Conservation (phyloP, 306 rosid genomes). For the Castanea mollissima region DNA sequence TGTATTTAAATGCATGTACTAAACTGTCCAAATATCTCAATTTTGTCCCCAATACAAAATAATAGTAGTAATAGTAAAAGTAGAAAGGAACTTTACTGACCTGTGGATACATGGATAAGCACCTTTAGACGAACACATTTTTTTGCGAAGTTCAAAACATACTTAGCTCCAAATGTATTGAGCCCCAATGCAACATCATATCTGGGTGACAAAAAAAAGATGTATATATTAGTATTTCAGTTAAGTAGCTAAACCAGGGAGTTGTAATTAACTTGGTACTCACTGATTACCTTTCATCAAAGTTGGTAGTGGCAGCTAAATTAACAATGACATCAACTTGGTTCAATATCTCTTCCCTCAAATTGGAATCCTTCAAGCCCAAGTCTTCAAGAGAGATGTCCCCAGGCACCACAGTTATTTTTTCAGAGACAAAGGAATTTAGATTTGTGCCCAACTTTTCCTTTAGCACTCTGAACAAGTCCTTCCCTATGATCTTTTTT, state of each 20-base stretch:
- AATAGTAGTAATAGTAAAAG: not conserved
- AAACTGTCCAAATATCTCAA: too few relatives aligned
- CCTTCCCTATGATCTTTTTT: conserved; percentile 56
- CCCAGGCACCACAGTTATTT: conserved; percentile 56
- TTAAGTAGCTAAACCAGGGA: not conserved
- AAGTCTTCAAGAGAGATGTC: conserved; percentile 50
- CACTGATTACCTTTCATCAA: conserved; percentile 60
- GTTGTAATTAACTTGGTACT: not conserved
- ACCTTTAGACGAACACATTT: conserved; percentile 47
- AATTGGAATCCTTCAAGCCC: conserved; percentile 45
- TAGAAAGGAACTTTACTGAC: conserved; percentile 19
- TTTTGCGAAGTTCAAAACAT: conserved; percentile 64
- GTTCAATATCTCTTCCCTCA: conserved; percentile 43
- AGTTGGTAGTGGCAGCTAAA: conserved; percentile 77
- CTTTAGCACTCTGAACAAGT: conserved; percentile 55
- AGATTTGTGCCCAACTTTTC: conserved; percentile 52
- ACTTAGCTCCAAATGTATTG: conserved; percentile 64
- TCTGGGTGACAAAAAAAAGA: conserved; percentile 22
- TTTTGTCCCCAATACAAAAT: too few relatives aligned
- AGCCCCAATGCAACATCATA: conserved; percentile 61
- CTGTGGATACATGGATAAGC: conserved; percentile 77
- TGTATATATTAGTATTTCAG: not conserved
- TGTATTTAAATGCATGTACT: too few relatives aligned
- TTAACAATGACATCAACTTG: conserved; percentile 57
- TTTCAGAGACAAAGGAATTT: conserved; percentile 41